Base-by-base conservation (phyloP, 2,329 filamentous ascomycete genomes). In the Rosellinia necatrix region DNA sequence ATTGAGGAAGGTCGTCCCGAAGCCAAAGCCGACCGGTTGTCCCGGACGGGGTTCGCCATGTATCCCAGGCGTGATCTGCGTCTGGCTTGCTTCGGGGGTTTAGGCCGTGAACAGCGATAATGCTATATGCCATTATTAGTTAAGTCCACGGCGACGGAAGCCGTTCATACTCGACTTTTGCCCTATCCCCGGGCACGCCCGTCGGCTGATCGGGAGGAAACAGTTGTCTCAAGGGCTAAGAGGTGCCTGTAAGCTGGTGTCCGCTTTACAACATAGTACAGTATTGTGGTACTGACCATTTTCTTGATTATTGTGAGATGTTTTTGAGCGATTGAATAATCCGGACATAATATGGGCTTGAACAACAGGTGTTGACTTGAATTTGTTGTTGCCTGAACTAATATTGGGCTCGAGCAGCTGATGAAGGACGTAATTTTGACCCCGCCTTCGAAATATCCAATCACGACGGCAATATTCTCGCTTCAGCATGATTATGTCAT, bases 71-170 rank as follows among this genome's bases (percentile, higher is more conserved):
- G 40, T 70, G 66, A 4, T 61, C 60, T 6, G 27, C 22, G 19
- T 59, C 60, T 3, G 57, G 48, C 41, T 64, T 68, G 59, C 34
- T 53, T 58, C 52, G 47, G 2, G 64, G 62, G 42, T 68, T 67
- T 17, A 68, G 56, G 40, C 66, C 66, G 38, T 68, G 65, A 25
- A 68, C 60, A 10, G 63, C 58, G 43, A 66, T 62, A 22, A 66
- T 64, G 29, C 60, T 67, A 22, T n/a, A 30, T n/a, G n/a, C n/a
- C n/a, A 22, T 5, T 27, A 10, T 49, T 21, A 49, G 47, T 15
- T 17, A 15, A 35, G 4, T 15, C 12, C 6, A 15, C 3, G 9
- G 32, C 3, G 32, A 35, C 10, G 32, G 3, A 15, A 35, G 17
- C 6, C 32, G 5, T 35, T 15, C 32, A 4, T 35, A 35, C 32